Conservation (phyloP, 129 eudicot genomes). For the Logfia minima region DNA sequence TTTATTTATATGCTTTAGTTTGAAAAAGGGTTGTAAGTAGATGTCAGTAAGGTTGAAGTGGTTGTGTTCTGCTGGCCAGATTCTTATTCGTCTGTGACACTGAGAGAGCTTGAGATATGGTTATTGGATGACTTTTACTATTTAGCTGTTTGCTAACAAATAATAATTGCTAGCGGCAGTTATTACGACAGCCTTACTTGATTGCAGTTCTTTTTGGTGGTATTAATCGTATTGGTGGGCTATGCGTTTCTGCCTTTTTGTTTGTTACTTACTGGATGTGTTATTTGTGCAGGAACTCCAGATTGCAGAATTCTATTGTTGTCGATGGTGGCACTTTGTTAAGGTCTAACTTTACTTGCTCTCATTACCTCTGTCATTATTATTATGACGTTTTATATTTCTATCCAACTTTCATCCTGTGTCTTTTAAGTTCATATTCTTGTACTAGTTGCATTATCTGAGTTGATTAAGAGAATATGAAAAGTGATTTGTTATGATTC, state of each 20-base stretch:
- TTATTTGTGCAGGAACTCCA: constrained; percentile 48
- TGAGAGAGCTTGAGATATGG: background rate
- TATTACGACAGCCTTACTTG: background rate
- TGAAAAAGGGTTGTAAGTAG: background rate
- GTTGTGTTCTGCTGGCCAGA: background rate
- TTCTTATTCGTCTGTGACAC: background rate
- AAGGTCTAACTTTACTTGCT: constrained; percentile 52
- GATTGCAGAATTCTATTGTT: constrained; percentile 38
- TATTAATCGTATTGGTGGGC: background rate
- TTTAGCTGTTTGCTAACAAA: background rate
- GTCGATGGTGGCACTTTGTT: constrained; percentile 43
- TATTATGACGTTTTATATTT: background rate
- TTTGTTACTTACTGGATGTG: constrained; percentile 24
- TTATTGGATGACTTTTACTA: background rate
- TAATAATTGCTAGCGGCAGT: background rate
- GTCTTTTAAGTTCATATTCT: constrained; percentile 2
- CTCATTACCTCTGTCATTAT: constrained; percentile 8
- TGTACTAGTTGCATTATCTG: constrained; percentile 9
- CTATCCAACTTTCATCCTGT: background rate
- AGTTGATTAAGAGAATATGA: constrained; percentile 11
- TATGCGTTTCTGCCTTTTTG: constrained; percentile 11
- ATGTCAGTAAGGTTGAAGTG: background rate
- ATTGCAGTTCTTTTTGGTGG: background rate
- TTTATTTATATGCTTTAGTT: background rate
- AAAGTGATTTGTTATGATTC: background rate